Conservation (phyloP, 768 basidiomycete genomes). For the Lepiota venenata region DNA sequence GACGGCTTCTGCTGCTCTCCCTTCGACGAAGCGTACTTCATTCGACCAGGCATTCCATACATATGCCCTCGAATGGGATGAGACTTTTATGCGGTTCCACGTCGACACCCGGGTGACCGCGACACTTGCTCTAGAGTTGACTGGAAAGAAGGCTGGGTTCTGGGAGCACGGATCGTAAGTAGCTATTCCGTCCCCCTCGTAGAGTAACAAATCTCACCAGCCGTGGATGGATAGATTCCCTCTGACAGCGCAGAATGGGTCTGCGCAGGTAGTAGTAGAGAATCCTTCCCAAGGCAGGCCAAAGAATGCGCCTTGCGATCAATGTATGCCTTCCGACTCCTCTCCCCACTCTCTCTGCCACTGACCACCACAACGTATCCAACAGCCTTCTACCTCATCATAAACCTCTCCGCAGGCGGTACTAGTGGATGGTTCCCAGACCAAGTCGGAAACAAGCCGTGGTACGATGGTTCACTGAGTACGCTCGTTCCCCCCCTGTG, state of each 20-base stretch:
- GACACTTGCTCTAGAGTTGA: slow-evolving; percentile 58
- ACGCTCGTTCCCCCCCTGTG: slow-evolving; percentile 22
- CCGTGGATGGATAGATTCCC: slow-evolving; percentile 54
- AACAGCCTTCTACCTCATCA: slow-evolving; percentile 72
- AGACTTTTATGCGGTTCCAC: slow-evolving; percentile 66
- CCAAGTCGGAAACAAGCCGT: slow-evolving; percentile 67
- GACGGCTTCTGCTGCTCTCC: slow-evolving; percentile 11
- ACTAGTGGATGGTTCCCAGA: slow-evolving; percentile 92
- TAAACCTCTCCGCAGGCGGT: slow-evolving; percentile 76
- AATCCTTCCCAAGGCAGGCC: slow-evolving; percentile 65
- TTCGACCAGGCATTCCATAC: slow-evolving; percentile 56
- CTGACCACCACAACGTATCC: slow-evolving; percentile 14
- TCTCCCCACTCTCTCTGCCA: slow-evolving; percentile 17
- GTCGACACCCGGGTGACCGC: slow-evolving; percentile 69
- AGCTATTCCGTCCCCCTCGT: too few species aligned
- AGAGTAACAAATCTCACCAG: slow-evolving; percentile 14
- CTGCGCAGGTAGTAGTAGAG: slow-evolving; percentile 43
- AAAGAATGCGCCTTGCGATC: slow-evolving; percentile 78
- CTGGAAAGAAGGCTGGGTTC: slow-evolving; percentile 32
- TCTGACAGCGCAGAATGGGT: slow-evolving; percentile 52
- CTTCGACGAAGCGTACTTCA: slow-evolving; percentile 38
- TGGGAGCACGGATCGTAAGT: slow-evolving; percentile 53
- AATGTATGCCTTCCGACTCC: slow-evolving; percentile 41
- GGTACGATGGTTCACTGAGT: slow-evolving; percentile 64
- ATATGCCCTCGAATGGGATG: slow-evolving; percentile 77